Conservation (phyloP, 2,329 filamentous ascomycete species). For the Venturia aucupariae region DNA sequence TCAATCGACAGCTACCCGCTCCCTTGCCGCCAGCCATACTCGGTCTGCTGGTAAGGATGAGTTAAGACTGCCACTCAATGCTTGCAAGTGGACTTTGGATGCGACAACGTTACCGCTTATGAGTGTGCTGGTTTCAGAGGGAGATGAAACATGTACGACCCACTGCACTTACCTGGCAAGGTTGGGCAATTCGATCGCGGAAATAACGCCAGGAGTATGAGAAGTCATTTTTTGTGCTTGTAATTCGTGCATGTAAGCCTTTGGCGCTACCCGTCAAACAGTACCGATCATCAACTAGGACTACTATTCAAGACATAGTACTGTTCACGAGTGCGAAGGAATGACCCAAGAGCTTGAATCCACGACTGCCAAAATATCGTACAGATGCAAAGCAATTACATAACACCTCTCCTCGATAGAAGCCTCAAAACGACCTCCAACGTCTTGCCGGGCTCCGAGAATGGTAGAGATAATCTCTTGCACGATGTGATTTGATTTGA, state of each 20-base stretch:
- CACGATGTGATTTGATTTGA: too few species aligned
- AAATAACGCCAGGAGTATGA: background rate
- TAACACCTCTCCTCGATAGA: too few species aligned
- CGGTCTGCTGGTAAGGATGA: background rate
- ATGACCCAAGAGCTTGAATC: too few species aligned
- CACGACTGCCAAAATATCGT: too few species aligned
- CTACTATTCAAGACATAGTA: too few species aligned
- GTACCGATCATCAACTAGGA: too few species aligned
- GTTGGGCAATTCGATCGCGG: background rate
- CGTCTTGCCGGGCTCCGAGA: too few species aligned
- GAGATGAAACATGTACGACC: background rate
- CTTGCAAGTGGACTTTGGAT: background rate
- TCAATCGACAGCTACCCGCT: background rate
- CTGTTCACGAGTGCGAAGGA: too few species aligned
- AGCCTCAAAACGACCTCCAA: too few species aligned
- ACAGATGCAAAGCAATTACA: too few species aligned
- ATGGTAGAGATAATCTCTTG: too few species aligned
- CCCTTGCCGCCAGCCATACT: background rate
- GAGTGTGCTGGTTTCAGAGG: background rate
- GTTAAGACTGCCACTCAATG: background rate
- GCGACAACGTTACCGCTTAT: background rate
- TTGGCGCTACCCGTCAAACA: too few species aligned
- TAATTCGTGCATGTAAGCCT: background rate
- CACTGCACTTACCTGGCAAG: background rate
- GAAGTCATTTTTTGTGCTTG: background rate